These are phyloP conservation scores for Fusarium luffae DNA, from an alignment of 2,329 filamentous ascomycete species.

Conservation along the genomic window DNA sequence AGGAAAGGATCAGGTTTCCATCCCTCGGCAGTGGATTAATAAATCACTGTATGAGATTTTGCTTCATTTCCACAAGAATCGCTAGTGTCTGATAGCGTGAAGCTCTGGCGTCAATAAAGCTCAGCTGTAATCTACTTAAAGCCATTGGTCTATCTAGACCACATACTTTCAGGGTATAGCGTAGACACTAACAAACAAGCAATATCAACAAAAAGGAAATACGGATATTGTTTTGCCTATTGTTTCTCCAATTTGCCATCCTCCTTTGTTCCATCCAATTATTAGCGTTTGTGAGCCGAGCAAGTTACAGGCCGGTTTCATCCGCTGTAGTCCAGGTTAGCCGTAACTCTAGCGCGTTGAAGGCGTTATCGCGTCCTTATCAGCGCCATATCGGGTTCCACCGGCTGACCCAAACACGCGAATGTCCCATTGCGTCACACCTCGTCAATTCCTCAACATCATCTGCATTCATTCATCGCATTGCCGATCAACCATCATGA, in stretches of 20 bases:
- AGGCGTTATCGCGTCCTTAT: slow-evolving; percentile 4
- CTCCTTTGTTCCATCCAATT: neutral
- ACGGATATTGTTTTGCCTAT: too few relatives aligned
- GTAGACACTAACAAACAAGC: too few relatives aligned
- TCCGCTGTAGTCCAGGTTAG: neutral
- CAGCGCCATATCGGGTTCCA: slow-evolving; percentile 5
- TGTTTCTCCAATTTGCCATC: neutral
- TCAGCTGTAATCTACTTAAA: neutral
- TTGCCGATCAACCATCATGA: slow-evolving; percentile 6
- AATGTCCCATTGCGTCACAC: slow-evolving; percentile 22
- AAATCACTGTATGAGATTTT: too few relatives aligned
- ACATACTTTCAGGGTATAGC: too few relatives aligned
- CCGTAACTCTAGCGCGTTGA: neutral
- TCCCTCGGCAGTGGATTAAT: too few relatives aligned
- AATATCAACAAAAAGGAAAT: too few relatives aligned
- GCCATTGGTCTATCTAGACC: too few relatives aligned
- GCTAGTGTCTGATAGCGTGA: rapidly evolving
- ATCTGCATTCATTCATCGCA: neutral
- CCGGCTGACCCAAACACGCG: slow-evolving; percentile 1
- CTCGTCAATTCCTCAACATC: slow-evolving; percentile 1
- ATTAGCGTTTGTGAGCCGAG: neutral
- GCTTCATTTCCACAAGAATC: neutral
- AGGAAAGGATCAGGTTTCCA: too few relatives aligned
- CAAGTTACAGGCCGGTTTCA: slow-evolving; percentile 1
- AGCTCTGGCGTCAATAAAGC: neutral